A percentile compares a stretch with the other conserved stretches of the same genome.
Evolutionary conservation across 768 basidiomycete genomes (phyloP).

Genomic region (Mycena metata): DNA sequence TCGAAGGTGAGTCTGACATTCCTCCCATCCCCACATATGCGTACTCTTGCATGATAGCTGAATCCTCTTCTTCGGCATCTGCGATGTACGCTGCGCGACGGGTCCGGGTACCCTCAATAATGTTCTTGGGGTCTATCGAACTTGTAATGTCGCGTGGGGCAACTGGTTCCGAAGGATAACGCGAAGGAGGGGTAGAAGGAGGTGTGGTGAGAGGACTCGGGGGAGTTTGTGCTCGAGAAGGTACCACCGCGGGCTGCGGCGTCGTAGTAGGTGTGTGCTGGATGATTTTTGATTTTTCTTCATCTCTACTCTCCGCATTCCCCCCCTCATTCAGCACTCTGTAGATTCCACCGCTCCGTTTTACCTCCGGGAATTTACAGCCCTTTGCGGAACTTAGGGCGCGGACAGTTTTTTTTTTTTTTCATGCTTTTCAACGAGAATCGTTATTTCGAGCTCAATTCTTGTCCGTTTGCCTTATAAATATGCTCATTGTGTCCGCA

Average conservation of each 20-base stretch:
- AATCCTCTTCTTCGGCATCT: background rate
- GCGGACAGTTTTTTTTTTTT: no score
- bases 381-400: no score
- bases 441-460: no score
- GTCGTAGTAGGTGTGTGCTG: conserved; percentile 30
- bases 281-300: conserved; percentile 19
- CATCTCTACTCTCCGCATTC: conserved; percentile 14
- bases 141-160: conserved; percentile 26
- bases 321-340: conserved; percentile 39
- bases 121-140: conserved; percentile 25
- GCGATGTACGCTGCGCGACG: conserved; percentile 19
- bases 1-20: conserved; percentile 21
- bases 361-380: conserved; percentile 34
- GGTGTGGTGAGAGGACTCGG: conserved; percentile 24
- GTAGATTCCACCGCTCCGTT: conserved; percentile 11
- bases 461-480: no score
- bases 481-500: no score
- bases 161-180: background rate
- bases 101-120: conserved; percentile 23
- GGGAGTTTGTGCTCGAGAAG: background rate
- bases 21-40: conserved; percentile 25
- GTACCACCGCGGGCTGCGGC: background rate
- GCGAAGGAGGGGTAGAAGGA: conserved; percentile 15
- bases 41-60: background rate
- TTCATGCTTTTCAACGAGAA: no score